Conservation (phyloP, 1,284 basidiomycete species). For the Coniophora puteana region DNA sequence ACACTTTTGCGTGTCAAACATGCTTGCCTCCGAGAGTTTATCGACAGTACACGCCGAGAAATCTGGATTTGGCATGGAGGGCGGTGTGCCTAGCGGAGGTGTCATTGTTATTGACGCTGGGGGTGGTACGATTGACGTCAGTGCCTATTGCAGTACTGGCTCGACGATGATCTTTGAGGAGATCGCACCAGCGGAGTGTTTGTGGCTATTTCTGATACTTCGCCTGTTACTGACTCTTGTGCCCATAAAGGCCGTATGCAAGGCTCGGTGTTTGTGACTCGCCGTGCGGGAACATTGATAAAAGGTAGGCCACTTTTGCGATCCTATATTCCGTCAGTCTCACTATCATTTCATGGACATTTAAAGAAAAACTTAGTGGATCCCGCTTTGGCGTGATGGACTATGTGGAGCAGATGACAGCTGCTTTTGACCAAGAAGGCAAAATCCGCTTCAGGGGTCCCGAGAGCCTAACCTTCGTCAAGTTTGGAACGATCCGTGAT, state of each 20-base stretch:
- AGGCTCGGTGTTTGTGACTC: constrained; percentile 33
- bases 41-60: constrained; percentile 18
- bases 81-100: constrained; percentile 33
- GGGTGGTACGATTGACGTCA: constrained; percentile 44
- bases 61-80: constrained; percentile 13
- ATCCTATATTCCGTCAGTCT: background rate
- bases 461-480: constrained; percentile 38
- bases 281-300: constrained; percentile 29
- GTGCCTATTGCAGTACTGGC: constrained; percentile 25
- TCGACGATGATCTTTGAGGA: constrained; percentile 24
- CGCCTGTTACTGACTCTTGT: background rate
- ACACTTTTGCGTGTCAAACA: constrained; percentile 41
- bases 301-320: constrained; percentile 21
- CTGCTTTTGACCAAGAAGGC: constrained; percentile 44
- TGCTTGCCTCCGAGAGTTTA: constrained; percentile 33
- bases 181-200: constrained; percentile 30
- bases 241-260: constrained; percentile 16
- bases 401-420: constrained; percentile 36
- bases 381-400: constrained; percentile 25
- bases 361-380: constrained; percentile 28
- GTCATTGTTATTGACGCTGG: constrained; percentile 49
- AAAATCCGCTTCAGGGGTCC: constrained; percentile 41
- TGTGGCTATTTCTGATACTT: constrained; percentile 3
- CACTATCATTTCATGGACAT: constrained; percentile 22
- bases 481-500: constrained; percentile 42